phyloP scores from a whole-genome alignment of 2,329 filamentous ascomycete species.

The Calonectria fujianensis region DNA sequence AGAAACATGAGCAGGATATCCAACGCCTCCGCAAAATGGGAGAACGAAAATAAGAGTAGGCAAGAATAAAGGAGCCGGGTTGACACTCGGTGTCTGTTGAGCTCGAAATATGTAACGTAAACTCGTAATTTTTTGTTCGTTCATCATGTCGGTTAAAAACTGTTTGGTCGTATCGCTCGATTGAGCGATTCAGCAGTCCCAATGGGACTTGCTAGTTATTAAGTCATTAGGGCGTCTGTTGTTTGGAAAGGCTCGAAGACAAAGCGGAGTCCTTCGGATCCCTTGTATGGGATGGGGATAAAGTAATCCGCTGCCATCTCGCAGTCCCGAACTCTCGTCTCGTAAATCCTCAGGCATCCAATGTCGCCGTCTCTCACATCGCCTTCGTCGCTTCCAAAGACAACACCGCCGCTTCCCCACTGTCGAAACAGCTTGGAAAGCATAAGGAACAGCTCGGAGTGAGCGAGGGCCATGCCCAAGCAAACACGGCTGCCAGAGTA shows the following conservation, averaged over 20 bases:
- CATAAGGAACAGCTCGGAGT: constrained; percentile 62
- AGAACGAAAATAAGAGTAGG: constrained; percentile 30
- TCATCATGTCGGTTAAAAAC: constrained; percentile 34
- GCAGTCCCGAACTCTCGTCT: constrained; percentile 60
- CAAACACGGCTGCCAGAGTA: constrained; percentile 61
- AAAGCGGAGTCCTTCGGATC: constrained; percentile 60
- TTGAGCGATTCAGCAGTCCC: constrained; percentile 39
- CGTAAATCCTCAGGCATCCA: constrained; percentile 59
- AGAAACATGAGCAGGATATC: constrained; percentile 9
- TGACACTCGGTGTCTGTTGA: constrained; percentile 11
- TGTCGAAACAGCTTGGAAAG: constrained; percentile 62
- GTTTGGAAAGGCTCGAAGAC: constrained; percentile 56
- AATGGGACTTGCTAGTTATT: constrained; percentile 37
- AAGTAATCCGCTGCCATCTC: constrained; percentile 63
- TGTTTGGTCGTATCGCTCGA: constrained; percentile 31
- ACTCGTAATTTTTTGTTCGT: constrained; percentile 32
- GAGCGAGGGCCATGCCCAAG: constrained; percentile 62
- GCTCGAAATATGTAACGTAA: constrained; percentile 33
- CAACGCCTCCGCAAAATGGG: constrained; percentile 11
- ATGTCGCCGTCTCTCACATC: constrained; percentile 59
- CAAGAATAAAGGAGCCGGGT: constrained; percentile 12
- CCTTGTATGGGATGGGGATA: constrained; percentile 63
- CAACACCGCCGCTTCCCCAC: constrained; percentile 60
- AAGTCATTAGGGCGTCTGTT: constrained; percentile 32
- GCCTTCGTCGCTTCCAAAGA: constrained; percentile 56